Evolutionary conservation across 1,139 yeast genomes (phyloP), one percentile per base, ranked within the genome.

Genomic region (Kodamaea fungicola): DNA sequence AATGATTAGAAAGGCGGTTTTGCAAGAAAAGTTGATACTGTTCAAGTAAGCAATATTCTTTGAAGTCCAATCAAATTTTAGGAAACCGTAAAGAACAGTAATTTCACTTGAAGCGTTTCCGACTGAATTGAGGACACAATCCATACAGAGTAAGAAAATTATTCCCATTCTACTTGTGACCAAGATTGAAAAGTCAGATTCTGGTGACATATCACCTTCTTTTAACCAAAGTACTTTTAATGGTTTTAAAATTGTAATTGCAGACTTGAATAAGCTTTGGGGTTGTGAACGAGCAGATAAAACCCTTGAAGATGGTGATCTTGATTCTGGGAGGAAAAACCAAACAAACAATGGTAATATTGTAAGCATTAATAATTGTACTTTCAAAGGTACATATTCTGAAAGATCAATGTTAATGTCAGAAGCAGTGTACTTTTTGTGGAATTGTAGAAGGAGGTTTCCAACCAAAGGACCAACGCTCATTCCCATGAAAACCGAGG

Each of bases 1-100:
- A 3, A 64, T 40, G 12, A 66, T 55, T 40, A 68, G 52, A 2
- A 57, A 54, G 6, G 61, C 34, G 1, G 71, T 72, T 37, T 61
- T 54, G 8, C 76, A 58, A 2, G 76, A 44, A 32, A 86, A 83
- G 1, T 72, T 47, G 1, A 73, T 42, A 0, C 90, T 76, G 41
- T 86, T 57, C 42, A 76, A 70, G 42, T 72, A 70, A 6, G 92
- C 88, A 23, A 83, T 59, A 34, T 74, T 73, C 3, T 65, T 71
- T 12, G 86, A 70, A 2, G 62, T 61, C 87, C 94, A 83, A 19
- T 69, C 50, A 55, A 78, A 85, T 31, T 51, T 56, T 52, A 70
- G 78, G 25, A 82, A 75, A 0, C 83, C 75, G 50, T 77, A 85
- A 22, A 86, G 60, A 2, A 83, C 56, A 12, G 75, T 45, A 1